phyloP scores from a whole-genome alignment of 176 grass and related monocot genomes.

The Zizania latifolia region DNA sequence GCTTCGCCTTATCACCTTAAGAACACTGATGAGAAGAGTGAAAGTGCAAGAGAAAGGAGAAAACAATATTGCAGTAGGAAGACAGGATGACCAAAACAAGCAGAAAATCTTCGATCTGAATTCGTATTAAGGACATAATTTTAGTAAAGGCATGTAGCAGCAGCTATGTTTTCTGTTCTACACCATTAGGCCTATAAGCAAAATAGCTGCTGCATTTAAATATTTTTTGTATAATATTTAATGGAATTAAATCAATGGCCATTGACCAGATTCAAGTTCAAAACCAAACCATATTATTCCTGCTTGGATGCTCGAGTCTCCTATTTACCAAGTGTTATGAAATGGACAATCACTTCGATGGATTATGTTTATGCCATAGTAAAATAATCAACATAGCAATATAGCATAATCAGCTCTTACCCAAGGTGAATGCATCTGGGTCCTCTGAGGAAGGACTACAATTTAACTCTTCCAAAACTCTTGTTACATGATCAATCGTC shows the following conservation, averaged over 20 bases:
- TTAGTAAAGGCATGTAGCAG: neutral
- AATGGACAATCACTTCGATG: neutral
- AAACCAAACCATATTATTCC: neutral
- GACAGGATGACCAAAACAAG: neutral
- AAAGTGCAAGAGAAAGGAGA: neutral
- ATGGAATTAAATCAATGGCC: neutral
- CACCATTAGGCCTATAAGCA: neutral
- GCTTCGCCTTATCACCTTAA: no score
- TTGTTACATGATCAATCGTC: constrained; percentile 75
- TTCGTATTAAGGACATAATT: neutral
- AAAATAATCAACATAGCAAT: constrained; percentile 5
- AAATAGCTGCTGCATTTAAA: neutral
- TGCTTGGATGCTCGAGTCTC: neutral
- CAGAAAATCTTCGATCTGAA: neutral
- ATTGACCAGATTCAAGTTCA: neutral
- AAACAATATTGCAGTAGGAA: neutral
- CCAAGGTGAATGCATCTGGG: constrained; percentile 43
- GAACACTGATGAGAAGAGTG: no score
- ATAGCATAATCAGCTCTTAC: constrained; percentile 43
- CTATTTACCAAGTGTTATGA: neutral
- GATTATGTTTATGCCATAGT: neutral
- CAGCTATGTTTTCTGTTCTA: neutral
- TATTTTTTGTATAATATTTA: neutral
- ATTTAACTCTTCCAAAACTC: constrained; percentile 54
- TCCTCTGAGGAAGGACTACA: constrained; percentile 42